Conservation (phyloP, 2,329 filamentous ascomycete genomes). For the Blastomyces silverae region DNA sequence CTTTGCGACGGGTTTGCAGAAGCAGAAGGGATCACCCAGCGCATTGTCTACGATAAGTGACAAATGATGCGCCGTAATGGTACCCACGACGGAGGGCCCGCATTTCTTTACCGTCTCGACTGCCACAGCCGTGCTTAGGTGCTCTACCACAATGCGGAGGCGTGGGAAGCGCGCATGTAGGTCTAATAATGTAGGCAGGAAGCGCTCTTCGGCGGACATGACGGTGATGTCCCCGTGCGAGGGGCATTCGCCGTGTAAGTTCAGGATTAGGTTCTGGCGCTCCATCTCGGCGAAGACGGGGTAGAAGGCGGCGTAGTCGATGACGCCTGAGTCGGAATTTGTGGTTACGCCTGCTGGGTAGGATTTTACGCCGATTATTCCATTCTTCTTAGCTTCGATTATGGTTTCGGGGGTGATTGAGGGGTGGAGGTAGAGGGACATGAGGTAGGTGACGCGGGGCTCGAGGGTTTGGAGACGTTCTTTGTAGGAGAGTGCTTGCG, state of each 20-base stretch:
- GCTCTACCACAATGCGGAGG: slow-evolving; percentile 58
- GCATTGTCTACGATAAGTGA: slow-evolving; percentile 73
- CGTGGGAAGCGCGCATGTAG: slow-evolving; percentile 68
- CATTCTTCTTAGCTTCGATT: slow-evolving; percentile 62
- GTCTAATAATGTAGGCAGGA: slow-evolving; percentile 69
- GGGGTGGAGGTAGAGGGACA: slow-evolving; percentile 64
- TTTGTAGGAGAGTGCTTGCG: slow-evolving; percentile 61
- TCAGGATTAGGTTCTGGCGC: slow-evolving; percentile 70
- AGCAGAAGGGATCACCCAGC: slow-evolving; percentile 65
- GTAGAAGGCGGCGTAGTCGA: slow-evolving; percentile 42
- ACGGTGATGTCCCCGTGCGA: slow-evolving; percentile 49
- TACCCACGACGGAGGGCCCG: slow-evolving; percentile 65
- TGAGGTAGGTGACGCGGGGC: slow-evolving; percentile 60
- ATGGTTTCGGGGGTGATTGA: slow-evolving; percentile 63
- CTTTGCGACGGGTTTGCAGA: slow-evolving; percentile 71
- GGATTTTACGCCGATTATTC: slow-evolving; percentile 61
- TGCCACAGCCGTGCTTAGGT: slow-evolving; percentile 79
- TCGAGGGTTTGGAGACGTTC: slow-evolving; percentile 54
- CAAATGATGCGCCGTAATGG: slow-evolving; percentile 81
- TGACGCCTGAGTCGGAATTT: slow-evolving; percentile 49
- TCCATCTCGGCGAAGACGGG: slow-evolving; percentile 85
- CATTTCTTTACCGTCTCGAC: slow-evolving; percentile 70
- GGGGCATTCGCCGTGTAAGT: slow-evolving; percentile 87
- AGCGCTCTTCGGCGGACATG: slow-evolving; percentile 65
- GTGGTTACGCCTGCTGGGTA: slow-evolving; percentile 47